These are phyloP conservation scores for Erythrophleum ivorense DNA, from an alignment of 331 rosid genomes.

Conservation along the genomic window DNA sequence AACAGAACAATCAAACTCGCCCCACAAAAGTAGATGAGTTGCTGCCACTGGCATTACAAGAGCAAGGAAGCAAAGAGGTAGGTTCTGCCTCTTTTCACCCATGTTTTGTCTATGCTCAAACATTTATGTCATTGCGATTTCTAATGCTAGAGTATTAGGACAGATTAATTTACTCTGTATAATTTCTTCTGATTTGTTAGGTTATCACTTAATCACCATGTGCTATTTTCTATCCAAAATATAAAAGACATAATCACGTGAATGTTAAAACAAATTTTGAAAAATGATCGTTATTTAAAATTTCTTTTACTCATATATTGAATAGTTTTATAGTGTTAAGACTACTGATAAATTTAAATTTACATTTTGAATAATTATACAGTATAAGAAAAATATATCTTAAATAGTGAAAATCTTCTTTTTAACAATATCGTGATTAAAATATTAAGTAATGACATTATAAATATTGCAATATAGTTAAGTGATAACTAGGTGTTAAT, in stretches of 20 bases:
- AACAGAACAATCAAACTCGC: constrained; percentile 20
- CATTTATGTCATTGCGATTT: not conserved
- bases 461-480: no score
- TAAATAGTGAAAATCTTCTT: no score
- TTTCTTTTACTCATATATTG: not conserved
- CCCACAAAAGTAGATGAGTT: constrained; percentile 7
- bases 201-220: not conserved
- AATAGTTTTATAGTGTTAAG: not conserved
- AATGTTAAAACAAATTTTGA: not conserved
- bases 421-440: no score
- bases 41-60: constrained; percentile 21
- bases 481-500: no score
- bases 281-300: not conserved
- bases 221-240: not conserved
- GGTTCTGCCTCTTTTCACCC: not conserved
- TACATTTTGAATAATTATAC: no score
- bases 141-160: not conserved
- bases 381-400: no score
- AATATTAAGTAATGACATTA: no score
- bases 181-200: not conserved
- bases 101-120: no score
- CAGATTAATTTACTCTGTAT: not conserved
- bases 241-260: not conserved
- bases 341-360: not conserved
- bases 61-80: constrained; percentile 38